Evolutionary conservation across 2,329 filamentous ascomycete genomes (phyloP), one percentile per base, ranked within the genome.

Genomic region (Ophiostoma ulmi): DNA sequence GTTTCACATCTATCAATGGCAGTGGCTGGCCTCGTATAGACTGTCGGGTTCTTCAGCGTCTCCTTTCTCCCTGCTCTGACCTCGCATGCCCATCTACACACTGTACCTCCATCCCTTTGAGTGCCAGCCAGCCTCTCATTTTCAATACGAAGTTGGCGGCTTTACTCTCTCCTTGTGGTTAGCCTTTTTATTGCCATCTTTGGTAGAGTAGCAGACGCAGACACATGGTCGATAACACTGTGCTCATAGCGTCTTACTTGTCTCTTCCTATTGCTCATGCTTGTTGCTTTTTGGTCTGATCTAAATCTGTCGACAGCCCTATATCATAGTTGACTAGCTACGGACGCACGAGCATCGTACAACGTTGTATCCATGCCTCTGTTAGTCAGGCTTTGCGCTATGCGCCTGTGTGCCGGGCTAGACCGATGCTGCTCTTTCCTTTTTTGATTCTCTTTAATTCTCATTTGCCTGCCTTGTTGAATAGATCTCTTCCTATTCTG

Each of bases 111-210:
- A 10, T 44, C 14, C 39, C 4, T 31, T 31, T 3, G 31, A 4
- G 31, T 31, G 31, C 31, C 31, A 31, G 26, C 58, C 58, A 63
- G 58, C 58, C 58, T 36, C 58, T 35, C 26, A 4, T 8, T 52
- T 63, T 63, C 4, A 63, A 63, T 63, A 63, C 58, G 58, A 63
- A 35, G 26, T 63, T 26, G 58, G 58, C 58, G 58, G 58, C 26
- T 63, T 63, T 35, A 35, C 58, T 17, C 26, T 35, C 26, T 35
- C 58, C 26, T 31, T 63, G 6, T 17, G 58, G 58, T 8, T 63
- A 63, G 58, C 22, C 58, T 26, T 7, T 5, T 20, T 20, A 7
- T 26, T 35, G 58, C 58, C 52, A 58, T 35, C 58, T 58, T 44
- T 13, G 31, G 31, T 31, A 3, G 31, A 31, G 31, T 31, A 31